These are phyloP conservation scores for Coemansia biformis DNA, from an alignment of 192 early-diverging fungal species.

Conservation along the genomic window DNA sequence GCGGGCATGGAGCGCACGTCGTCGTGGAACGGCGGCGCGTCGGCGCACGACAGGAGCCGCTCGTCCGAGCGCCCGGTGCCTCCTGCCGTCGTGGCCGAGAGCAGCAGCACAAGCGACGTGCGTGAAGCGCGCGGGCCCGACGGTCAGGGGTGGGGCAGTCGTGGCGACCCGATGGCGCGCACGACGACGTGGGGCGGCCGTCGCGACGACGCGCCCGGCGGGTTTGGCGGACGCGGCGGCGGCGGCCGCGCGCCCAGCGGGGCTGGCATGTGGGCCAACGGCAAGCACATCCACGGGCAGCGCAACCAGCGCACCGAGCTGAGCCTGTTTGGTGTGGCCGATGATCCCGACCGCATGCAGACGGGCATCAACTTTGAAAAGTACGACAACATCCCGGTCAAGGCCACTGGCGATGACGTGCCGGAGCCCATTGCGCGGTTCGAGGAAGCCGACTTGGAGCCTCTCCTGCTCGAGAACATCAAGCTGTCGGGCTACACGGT, in stretches of 20 bases:
- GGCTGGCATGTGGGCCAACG: conserved; percentile 67
- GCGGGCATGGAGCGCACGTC: conserved; percentile 50
- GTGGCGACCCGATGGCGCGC: conserved; percentile 39
- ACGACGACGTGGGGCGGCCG: conserved; percentile 52
- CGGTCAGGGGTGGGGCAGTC: conserved; percentile 27
- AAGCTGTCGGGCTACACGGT: conserved; percentile 77
- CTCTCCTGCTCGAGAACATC: conserved; percentile 84
- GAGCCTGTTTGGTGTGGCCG: conserved; percentile 68
- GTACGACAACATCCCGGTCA: conserved; percentile 97
- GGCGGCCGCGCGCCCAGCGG: conserved; percentile 38
- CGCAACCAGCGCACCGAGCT: conserved; percentile 73
- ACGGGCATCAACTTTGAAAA: conserved; percentile 99
- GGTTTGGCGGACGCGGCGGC: conserved; percentile 24
- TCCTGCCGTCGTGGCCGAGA: conserved; percentile 18
- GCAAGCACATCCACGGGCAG: conserved; percentile 72
- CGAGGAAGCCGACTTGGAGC: conserved; percentile 71
- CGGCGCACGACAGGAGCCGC: conserved; percentile 44
- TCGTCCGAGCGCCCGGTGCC: conserved; percentile 24
- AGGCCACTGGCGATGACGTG: conserved; percentile 69
- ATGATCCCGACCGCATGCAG: conserved; percentile 71
- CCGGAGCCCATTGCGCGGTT: conserved; percentile 64
- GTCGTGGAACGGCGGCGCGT: conserved; percentile 49
- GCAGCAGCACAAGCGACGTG: conserved; percentile 31
- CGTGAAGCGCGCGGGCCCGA: conserved; percentile 48
- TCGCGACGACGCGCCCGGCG: conserved; percentile 34